A percentile compares a stretch with the other conserved stretches of the same genome.
Conservation (phyloP, 495 filamentous ascomycete species). For the Amorphotheca resinae region DNA sequence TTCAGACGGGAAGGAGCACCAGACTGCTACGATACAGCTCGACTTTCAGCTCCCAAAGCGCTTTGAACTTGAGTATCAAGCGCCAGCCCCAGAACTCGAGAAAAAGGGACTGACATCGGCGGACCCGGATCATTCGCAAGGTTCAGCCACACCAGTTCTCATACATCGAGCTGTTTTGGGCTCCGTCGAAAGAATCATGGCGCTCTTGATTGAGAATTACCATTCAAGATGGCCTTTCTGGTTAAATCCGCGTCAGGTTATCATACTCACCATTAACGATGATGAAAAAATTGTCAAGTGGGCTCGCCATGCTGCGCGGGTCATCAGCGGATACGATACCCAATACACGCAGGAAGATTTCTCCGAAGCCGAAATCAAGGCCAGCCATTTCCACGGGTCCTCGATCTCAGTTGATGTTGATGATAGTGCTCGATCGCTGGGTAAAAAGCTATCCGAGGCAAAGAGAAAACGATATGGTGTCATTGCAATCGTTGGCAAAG, state of each 20-base stretch:
- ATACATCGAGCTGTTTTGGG: conserved; percentile 84
- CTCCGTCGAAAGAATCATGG: conserved; percentile 77
- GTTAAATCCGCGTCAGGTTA: conserved; percentile 72
- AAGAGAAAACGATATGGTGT: conserved; percentile 62
- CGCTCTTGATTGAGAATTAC: conserved; percentile 76
- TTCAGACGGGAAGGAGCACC: conserved; percentile 76
- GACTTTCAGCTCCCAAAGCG: conserved; percentile 87
- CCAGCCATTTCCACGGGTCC: conserved; percentile 21
- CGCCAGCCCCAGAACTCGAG: conserved; percentile 62
- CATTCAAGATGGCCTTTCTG: conserved; percentile 81
- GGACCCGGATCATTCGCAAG: conserved; percentile 32
- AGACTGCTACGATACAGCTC: conserved; percentile 84
- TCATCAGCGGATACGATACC: background rate
- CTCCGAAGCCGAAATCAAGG: background rate
- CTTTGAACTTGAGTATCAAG: conserved; percentile 63
- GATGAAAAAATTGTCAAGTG: conserved; percentile 43
- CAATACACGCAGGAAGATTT: background rate
- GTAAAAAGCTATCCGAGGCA: conserved; percentile 60
- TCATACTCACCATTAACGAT: conserved; percentile 66
- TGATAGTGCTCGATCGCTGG: conserved; percentile 43
- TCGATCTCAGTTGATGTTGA: conserved; percentile 62
- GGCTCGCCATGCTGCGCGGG: conserved; percentile 26
- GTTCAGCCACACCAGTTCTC: conserved; percentile 60
- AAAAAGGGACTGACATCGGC: conserved; percentile 36
- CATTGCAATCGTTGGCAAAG: conserved; percentile 60